Conservation (phyloP, 176 grass and related monocot species). For the Paspalum vaginatum region DNA sequence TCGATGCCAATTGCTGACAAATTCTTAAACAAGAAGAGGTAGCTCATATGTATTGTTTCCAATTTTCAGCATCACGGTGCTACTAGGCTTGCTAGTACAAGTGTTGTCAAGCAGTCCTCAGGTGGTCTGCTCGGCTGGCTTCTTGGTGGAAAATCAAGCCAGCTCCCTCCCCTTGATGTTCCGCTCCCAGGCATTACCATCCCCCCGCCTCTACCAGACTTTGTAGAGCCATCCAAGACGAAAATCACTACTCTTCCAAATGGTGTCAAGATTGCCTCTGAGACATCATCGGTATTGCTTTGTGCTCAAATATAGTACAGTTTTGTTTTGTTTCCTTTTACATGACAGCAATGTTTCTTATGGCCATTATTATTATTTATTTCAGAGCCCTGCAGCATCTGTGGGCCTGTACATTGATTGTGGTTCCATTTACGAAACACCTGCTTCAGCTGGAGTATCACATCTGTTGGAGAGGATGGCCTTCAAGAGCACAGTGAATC, state of each 20-base stretch:
- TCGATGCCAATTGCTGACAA: not conserved
- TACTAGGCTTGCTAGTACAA: constrained; percentile 67
- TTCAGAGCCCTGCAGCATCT: constrained; percentile 63
- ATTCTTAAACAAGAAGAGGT: constrained; percentile 4
- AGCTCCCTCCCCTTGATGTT: constrained; percentile 59
- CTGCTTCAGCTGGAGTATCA: constrained; percentile 59
- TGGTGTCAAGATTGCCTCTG: constrained; percentile 72
- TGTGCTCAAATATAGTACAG: constrained; percentile 16
- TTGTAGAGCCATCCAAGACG: constrained; percentile 61
- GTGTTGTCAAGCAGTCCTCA: constrained; percentile 59
- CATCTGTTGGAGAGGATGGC: constrained; percentile 87
- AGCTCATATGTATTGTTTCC: not conserved
- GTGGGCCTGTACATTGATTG: constrained; percentile 85
- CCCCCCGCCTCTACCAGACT: constrained; percentile 60
- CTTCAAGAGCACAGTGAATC: constrained; percentile 75
- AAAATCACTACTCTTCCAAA: constrained; percentile 79
- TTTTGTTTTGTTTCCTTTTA: constrained; percentile 1
- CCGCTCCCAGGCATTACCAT: constrained; percentile 52
- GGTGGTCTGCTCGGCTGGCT: constrained; percentile 63
- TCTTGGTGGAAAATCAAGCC: constrained; percentile 54
- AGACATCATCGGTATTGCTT: constrained; percentile 54
- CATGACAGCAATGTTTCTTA: constrained; percentile 21
- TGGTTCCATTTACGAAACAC: constrained; percentile 80
- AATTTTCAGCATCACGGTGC: constrained; percentile 44
- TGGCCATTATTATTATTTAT: constrained; percentile 2